phyloP scores from a whole-genome alignment of 306 rosid species.

The Malus orientalis region DNA sequence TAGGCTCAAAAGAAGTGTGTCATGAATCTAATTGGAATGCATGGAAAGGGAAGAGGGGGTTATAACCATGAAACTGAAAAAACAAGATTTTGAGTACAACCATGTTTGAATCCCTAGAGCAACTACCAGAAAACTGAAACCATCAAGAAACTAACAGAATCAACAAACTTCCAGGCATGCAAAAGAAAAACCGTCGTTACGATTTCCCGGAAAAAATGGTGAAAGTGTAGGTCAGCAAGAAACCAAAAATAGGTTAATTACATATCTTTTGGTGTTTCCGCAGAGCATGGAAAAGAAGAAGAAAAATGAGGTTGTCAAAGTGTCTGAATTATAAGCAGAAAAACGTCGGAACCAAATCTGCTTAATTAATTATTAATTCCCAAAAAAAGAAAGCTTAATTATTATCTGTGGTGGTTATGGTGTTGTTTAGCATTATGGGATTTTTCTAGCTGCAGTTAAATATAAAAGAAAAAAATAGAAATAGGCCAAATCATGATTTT shows the following conservation, averaged over 20 bases:
- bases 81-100: neutral
- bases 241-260: constrained; percentile 18
- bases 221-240: constrained; percentile 8
- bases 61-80: neutral
- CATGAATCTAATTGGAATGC: neutral
- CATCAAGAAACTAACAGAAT: neutral
- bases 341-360: neutral
- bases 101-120: neutral
- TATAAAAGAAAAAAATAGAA: neutral
- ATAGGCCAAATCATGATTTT: neutral
- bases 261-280: constrained; percentile 30
- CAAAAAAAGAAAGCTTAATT: neutral
- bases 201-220: neutral
- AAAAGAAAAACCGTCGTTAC: neutral
- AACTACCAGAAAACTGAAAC: neutral
- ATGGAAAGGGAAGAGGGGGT: neutral
- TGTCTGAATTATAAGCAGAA: neutral
- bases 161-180: neutral
- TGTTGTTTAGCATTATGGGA: neutral
- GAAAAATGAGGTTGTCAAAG: constrained; percentile 3
- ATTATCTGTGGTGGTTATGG: neutral
- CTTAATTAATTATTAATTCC: neutral
- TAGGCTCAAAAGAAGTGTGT: neutral
- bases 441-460: neutral
- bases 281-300: constrained; percentile 22